These are phyloP conservation scores for Meyerozyma athensensis DNA, from an alignment of 1,139 yeast species.

Conservation along the genomic window DNA sequence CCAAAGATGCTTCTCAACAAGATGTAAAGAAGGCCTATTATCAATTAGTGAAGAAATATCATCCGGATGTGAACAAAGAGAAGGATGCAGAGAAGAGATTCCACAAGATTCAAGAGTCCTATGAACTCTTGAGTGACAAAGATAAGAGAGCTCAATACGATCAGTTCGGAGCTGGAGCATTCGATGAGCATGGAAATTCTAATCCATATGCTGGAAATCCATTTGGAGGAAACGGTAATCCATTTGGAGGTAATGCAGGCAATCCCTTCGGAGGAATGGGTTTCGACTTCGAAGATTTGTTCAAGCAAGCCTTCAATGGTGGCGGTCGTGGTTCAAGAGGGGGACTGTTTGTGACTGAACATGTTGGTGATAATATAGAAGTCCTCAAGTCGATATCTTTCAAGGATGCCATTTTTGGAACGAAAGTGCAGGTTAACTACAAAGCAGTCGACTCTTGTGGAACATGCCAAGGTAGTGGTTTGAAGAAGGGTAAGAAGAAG, in stretches of 20 bases:
- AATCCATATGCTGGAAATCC: constrained; percentile 48
- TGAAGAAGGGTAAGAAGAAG: constrained; percentile 72
- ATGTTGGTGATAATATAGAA: constrained; percentile 87
- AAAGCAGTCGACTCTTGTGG: constrained; percentile 73
- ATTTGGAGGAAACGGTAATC: constrained; percentile 39
- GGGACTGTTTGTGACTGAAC: constrained; percentile 58
- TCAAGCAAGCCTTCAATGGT: constrained; percentile 68
- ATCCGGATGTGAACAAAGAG: constrained; percentile 95
- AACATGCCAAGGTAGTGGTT: constrained; percentile 80
- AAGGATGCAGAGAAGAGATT: constrained; percentile 82
- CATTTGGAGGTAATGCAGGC: constrained; percentile 31
- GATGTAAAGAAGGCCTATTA: constrained; percentile 94
- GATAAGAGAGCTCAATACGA: constrained; percentile 86
- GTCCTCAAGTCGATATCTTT: constrained; percentile 68
- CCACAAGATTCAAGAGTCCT: constrained; percentile 91
- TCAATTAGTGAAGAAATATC: constrained; percentile 86
- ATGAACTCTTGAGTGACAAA: constrained; percentile 85
- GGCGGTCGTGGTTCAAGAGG: constrained; percentile 29
- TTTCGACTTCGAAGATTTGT: constrained; percentile 80
- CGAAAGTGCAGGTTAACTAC: constrained; percentile 62
- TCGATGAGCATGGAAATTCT: constrained; percentile 61
- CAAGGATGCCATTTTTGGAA: constrained; percentile 86
- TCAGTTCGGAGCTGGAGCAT: constrained; percentile 85
- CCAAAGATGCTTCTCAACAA: constrained; percentile 62
- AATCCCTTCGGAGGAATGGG: constrained; percentile 47